phyloP scores from a whole-genome alignment of 2,329 filamentous ascomycete genomes.

The Juglanconis juglandina region DNA sequence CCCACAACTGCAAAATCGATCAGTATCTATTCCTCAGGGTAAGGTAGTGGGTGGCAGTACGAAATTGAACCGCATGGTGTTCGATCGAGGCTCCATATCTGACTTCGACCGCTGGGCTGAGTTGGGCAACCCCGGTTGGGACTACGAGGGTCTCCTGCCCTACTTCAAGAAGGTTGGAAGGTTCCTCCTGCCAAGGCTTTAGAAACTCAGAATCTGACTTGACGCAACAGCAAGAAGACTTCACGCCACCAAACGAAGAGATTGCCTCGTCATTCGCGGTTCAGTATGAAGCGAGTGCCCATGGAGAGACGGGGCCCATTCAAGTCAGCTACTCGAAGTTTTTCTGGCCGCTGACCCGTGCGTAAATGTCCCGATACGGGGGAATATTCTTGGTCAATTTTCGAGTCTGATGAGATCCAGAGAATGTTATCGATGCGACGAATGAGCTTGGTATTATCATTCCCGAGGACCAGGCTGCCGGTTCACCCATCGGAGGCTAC shows the following conservation, averaged over 20 bases:
- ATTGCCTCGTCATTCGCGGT: constrained; percentile 26
- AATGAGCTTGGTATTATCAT: constrained; percentile 21
- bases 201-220: neutral
- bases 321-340: constrained; percentile 29
- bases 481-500: constrained; percentile 21
- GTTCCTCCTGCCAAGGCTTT: neutral
- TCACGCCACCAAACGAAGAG: constrained; percentile 24
- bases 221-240: constrained; percentile 20
- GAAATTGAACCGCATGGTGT: constrained; percentile 28
- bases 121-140: constrained; percentile 27
- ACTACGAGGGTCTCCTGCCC: constrained; percentile 23
- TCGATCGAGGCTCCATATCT: constrained; percentile 25
- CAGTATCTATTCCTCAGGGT: constrained; percentile 20
- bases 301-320: constrained; percentile 26
- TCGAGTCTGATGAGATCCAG: neutral
- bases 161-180: constrained; percentile 29
- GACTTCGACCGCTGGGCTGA: constrained; percentile 28
- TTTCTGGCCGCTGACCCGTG: constrained; percentile 28
- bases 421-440: constrained; percentile 20
- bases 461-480: constrained; percentile 17
- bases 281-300: constrained; percentile 24
- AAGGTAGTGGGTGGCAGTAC: constrained; percentile 26
- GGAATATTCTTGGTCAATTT: constrained; percentile 12
- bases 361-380: neutral
- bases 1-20: neutral